These are phyloP conservation scores for Ceratobasidium sp. DNA, from an alignment of 1,284 basidiomycete genomes.

Conservation along the genomic window DNA sequence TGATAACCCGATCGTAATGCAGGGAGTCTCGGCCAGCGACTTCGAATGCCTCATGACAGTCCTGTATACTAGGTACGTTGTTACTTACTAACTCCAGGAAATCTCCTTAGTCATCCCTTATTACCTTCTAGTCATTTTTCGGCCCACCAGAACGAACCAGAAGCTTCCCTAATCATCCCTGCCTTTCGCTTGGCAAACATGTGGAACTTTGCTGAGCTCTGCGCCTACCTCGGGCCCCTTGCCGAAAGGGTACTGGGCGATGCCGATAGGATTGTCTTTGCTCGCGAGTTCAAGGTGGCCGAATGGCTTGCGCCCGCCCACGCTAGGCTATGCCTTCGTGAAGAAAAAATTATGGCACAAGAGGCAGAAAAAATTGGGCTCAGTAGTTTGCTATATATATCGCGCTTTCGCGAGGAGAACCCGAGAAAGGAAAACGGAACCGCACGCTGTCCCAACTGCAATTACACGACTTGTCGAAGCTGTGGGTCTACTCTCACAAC, in stretches of 20 bases:
- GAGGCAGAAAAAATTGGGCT: conserved; percentile 58
- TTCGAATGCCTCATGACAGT: conserved; percentile 1
- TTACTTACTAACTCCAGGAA: background rate
- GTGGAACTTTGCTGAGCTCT: conserved; percentile 25
- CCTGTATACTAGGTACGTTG: background rate
- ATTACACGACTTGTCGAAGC: too few species aligned
- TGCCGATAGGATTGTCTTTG: conserved; percentile 56
- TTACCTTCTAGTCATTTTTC: background rate
- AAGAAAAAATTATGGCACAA: conserved; percentile 51
- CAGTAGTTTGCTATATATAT: too few species aligned
- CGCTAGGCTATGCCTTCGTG: conserved; percentile 57
- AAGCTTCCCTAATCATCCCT: conserved; percentile 3
- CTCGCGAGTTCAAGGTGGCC: conserved; percentile 55
- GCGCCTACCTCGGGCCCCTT: background rate
- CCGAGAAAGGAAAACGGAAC: background rate
- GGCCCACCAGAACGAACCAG: background rate
- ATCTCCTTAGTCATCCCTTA: too few species aligned
- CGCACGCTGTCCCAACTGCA: too few species aligned
- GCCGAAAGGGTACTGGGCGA: conserved; percentile 51
- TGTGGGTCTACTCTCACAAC: too few species aligned
- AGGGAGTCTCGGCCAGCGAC: background rate
- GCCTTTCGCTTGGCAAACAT: conserved; percentile 26
- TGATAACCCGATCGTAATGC: background rate
- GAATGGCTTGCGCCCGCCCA: conserved; percentile 59
- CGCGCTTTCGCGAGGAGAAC: too few species aligned